phyloP scores from a whole-genome alignment of 2,329 filamentous ascomycete species.

The Neonectria ditissima region DNA sequence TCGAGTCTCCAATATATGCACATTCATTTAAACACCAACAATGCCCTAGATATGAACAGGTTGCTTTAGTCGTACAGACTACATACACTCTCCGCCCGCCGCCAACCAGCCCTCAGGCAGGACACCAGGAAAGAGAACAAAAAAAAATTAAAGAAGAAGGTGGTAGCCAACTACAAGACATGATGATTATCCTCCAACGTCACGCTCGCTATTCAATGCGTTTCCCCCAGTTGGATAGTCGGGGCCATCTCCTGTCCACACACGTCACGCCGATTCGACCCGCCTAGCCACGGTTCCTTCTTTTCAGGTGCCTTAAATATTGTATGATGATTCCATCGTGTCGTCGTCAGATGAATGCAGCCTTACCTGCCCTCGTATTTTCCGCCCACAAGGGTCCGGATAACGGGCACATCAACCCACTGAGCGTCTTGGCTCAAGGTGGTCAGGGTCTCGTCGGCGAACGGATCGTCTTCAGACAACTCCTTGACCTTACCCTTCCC shows the following conservation, averaged over 20 bases:
- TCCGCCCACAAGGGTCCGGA: constrained; percentile 78
- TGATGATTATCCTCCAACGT: constrained; percentile 40
- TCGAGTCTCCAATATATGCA: neutral
- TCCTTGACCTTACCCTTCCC: constrained; percentile 66
- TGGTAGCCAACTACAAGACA: constrained; percentile 25
- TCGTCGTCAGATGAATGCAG: constrained; percentile 13
- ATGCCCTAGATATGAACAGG: constrained; percentile 30
- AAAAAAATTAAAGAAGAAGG: constrained; percentile 24
- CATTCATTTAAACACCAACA: neutral
- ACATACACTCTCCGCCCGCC: constrained; percentile 18
- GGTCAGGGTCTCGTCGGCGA: constrained; percentile 65
- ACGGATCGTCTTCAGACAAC: constrained; percentile 70
- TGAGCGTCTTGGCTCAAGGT: constrained; percentile 44
- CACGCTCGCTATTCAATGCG: constrained; percentile 48
- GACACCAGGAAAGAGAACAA: constrained; percentile 22
- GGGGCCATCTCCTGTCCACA: constrained; percentile 45
- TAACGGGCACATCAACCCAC: constrained; percentile 76
- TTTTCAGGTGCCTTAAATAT: constrained; percentile 7
- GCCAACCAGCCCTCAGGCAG: constrained; percentile 21
- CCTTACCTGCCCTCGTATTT: constrained; percentile 72
- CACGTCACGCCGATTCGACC: constrained; percentile 47
- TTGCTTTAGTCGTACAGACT: constrained; percentile 33
- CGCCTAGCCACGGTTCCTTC: constrained; percentile 8
- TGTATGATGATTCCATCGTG: constrained; percentile 20
- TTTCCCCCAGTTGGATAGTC: constrained; percentile 48